Percentiles rank a stretch among this genome's conserved stretches.
phyloP scores from a whole-genome alignment of 441 rosid species.

The Mallotus repandus region DNA sequence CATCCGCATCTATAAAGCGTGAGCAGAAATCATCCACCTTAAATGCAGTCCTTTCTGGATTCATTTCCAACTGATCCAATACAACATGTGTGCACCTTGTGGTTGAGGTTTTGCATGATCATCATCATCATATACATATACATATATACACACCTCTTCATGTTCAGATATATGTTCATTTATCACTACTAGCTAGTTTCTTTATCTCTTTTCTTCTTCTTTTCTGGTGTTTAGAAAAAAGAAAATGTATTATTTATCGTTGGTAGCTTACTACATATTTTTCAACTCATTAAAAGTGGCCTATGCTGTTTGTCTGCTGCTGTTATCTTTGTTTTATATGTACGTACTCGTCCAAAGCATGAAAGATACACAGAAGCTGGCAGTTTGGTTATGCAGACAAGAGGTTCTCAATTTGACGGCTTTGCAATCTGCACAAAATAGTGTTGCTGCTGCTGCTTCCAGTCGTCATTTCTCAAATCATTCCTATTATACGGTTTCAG shows the following conservation, averaged over 20 bases:
- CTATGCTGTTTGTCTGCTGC: slow-evolving; percentile 24
- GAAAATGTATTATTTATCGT: slow-evolving; percentile 26
- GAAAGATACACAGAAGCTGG: slow-evolving; percentile 10
- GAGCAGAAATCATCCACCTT: neutral
- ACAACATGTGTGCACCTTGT: neutral
- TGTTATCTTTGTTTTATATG: slow-evolving; percentile 22
- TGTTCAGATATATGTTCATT: neutral
- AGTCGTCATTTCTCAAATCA: slow-evolving; percentile 2
- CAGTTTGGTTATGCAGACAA: slow-evolving; percentile 16
- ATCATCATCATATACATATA: neutral
- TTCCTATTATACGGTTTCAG: slow-evolving; percentile 10
- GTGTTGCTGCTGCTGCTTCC: neutral
- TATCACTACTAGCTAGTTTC: neutral
- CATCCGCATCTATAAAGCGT: neutral
- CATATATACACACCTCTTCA: neutral
- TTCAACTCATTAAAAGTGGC: slow-evolving; percentile 24
- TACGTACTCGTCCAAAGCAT: slow-evolving; percentile 3
- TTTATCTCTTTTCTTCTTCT: neutral
- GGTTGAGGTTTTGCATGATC: slow-evolving; percentile 11
- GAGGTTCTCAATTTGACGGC: slow-evolving; percentile 7
- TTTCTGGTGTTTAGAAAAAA: neutral
- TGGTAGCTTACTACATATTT: slow-evolving; percentile 33
- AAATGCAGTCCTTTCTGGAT: neutral
- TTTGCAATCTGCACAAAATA: slow-evolving; percentile 10
- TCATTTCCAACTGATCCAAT: neutral